phyloP scores from a whole-genome alignment of 2,329 filamentous ascomycete species.

The Diaporthe sp. region DNA sequence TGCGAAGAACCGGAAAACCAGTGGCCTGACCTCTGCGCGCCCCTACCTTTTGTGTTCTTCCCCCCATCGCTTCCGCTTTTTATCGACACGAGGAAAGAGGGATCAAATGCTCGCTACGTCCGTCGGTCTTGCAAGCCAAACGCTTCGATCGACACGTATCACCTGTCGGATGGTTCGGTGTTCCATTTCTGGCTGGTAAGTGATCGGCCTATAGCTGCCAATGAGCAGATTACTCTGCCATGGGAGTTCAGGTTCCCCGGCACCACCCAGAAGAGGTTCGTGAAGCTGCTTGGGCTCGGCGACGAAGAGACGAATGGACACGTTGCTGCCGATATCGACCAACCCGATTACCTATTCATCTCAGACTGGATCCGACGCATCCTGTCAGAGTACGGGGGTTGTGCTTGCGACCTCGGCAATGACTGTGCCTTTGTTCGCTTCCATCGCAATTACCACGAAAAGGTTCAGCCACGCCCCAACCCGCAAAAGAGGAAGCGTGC shows the following conservation, averaged over 20 bases:
- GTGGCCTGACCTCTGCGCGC: constrained; percentile 75
- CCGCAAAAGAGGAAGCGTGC: constrained; percentile 63
- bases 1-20: constrained; percentile 74
- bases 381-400: constrained; percentile 83
- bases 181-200: constrained; percentile 96
- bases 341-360: constrained; percentile 71
- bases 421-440: constrained; percentile 76
- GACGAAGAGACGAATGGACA: constrained; percentile 67
- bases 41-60: constrained; percentile 85
- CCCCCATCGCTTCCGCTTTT: constrained; percentile 90
- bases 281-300: constrained; percentile 71
- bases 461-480: constrained; percentile 55
- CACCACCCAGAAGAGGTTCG: constrained; percentile 64
- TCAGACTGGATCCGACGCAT: constrained; percentile 76
- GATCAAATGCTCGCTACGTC: constrained; percentile 88
- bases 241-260: constrained; percentile 78
- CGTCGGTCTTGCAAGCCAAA: constrained; percentile 93
- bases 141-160: constrained; percentile 86
- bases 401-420: constrained; percentile 76
- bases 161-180: constrained; percentile 78
- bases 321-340: constrained; percentile 67
- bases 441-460: constrained; percentile 67
- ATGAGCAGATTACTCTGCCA: constrained; percentile 72
- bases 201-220: constrained; percentile 77
- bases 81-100: constrained; percentile 91